Evolutionary conservation across 164 flowering plant genomes (phyloP), one percentile per base, ranked within the genome.

Genomic region (Cinnamomum chago): DNA sequence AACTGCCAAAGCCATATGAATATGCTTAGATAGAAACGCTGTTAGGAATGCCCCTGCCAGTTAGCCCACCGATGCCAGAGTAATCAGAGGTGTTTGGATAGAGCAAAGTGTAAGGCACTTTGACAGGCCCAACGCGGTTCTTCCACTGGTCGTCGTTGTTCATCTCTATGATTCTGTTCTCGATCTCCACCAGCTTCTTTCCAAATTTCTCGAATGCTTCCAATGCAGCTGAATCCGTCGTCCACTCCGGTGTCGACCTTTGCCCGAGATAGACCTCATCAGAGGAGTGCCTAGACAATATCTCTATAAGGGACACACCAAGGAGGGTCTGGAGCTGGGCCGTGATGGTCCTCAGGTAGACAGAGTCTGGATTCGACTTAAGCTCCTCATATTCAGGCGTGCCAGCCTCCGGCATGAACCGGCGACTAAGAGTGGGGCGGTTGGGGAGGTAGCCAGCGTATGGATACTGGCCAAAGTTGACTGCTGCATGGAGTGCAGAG

Each of bases 401-500:
- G 9, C 92, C 97, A 15, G 87, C 88, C 72, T 90, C 89, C 0
- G 94, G 97, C 92, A 93, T 90, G 85, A 93, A 88, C 2, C 88
- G 79, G 11, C 98, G 88, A 75, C 95, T 91, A 9, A 87, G 76
- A 6, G 97, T 88, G 2, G 97, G 98, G 5, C 97, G 87, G 86
- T 91, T 92, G 0, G 95, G 97, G 73, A 89, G 88, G 86, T 84
- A 94, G 11, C 98, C 97, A 1, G 90, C 96, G 72, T 90, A 91
- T 27, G 93, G 90, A 76, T 91, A 92, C 70, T 92, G 97, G n/a
- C 98, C 97, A 47, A 88, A 94, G 76, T 92, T 92, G 51, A 92
- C 87, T 2, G 97, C 97, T 18, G 98, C 98, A 52, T 94, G 98
- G 70, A 91, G 91, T 64, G 96, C 98, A 50, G 97, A 92, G 9